Evolutionary conservation across 2,329 filamentous ascomycete genomes (phyloP).

Genomic region (Penicillium expansum): DNA sequence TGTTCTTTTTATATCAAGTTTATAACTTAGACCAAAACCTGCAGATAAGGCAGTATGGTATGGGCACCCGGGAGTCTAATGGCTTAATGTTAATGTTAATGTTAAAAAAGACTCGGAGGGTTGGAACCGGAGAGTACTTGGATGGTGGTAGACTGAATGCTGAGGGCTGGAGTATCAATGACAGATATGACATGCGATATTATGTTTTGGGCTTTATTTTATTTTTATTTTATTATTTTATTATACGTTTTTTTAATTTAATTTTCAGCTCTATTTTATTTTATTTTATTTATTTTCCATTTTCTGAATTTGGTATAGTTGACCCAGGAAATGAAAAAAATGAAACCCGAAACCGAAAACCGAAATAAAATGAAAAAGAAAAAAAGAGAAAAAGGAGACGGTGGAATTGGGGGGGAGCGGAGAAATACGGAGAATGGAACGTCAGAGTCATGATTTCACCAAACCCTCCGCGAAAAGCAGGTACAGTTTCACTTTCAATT

Average conservation of each 20-base stretch:
- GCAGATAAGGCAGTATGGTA: neutral
- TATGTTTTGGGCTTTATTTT: neutral
- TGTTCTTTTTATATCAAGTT: neutral
- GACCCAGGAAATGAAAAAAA: slow-evolving; percentile 5
- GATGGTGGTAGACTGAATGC: neutral
- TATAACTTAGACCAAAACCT: neutral
- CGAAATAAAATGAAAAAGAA: neutral
- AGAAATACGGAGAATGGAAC: slow-evolving; percentile 18
- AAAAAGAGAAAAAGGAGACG: neutral
- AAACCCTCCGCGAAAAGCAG: slow-evolving; percentile 17
- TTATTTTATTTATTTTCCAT: neutral
- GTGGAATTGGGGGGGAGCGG: slow-evolving; percentile 15
- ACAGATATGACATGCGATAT: slow-evolving; percentile 13
- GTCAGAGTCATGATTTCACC: slow-evolving; percentile 12
- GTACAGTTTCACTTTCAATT: slow-evolving; percentile 8
- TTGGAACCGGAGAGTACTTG: slow-evolving; percentile 10
- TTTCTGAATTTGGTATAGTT: neutral
- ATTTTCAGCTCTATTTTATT: neutral
- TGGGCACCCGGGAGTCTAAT: slow-evolving; percentile 16
- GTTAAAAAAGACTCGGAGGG: slow-evolving; percentile 12
- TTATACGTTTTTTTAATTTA: neutral
- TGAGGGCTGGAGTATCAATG: slow-evolving; percentile 8
- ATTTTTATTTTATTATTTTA: neutral
- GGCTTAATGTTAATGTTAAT: slow-evolving; percentile 16
- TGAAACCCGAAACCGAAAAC: neutral